These are phyloP conservation scores for Podaxis sp. DNA, from an alignment of 768 basidiomycete genomes.

Conservation along the genomic window DNA sequence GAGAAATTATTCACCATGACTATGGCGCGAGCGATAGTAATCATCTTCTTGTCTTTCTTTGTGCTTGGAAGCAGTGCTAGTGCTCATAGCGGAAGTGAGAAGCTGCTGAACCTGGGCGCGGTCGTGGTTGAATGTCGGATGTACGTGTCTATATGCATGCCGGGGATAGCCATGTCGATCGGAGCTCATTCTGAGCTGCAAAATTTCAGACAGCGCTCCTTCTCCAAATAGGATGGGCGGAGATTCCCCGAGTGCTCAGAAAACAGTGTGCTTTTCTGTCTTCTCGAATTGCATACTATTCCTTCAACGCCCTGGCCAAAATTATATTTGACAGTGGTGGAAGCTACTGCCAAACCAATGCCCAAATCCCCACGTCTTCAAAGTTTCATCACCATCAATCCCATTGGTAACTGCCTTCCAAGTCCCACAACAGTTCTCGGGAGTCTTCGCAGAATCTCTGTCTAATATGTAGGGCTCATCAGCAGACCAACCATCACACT, in stretches of 20 bases:
- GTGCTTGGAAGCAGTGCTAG: background rate
- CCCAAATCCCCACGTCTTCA: background rate
- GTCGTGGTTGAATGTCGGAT: background rate
- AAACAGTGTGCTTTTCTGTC: too few species aligned
- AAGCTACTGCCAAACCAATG: background rate
- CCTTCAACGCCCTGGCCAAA: background rate
- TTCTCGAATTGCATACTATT: background rate
- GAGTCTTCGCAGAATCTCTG: background rate
- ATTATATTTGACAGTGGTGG: background rate
- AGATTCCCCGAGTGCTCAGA: too few species aligned
- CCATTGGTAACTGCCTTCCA: background rate
- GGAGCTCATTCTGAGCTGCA: too few species aligned
- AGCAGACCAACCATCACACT: background rate
- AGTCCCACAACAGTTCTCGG: background rate
- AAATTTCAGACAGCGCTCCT: too few species aligned
- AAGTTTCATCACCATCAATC: background rate
- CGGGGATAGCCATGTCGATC: too few species aligned
- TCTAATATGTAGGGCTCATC: background rate
- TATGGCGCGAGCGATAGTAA: background rate
- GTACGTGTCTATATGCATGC: background rate
- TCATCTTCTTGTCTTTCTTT: background rate
- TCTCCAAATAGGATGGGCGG: too few species aligned
- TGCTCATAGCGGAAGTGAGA: background rate
- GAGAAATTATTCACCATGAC: constrained; percentile 13
- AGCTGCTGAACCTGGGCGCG: background rate